A percentile compares a stretch with the other conserved stretches of the same genome.
These are phyloP conservation scores for Aureobasidium sp. DNA, from an alignment of 2,329 filamentous ascomycete genomes.

Conservation along the genomic window DNA sequence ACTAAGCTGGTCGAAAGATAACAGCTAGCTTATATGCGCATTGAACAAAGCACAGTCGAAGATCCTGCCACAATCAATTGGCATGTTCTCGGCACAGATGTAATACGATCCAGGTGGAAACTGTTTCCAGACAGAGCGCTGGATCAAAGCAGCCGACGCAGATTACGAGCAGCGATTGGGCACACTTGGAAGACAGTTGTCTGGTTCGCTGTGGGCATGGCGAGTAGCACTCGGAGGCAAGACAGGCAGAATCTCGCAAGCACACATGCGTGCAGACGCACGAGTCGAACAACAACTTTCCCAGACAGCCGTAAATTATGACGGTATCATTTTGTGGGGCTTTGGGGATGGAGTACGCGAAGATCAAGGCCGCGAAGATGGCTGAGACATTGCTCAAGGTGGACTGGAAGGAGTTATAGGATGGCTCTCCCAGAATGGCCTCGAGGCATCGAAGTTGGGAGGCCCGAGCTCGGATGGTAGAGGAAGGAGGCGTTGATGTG, in stretches of 20 bases:
- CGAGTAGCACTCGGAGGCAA: neutral
- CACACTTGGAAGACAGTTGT: neutral
- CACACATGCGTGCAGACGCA: neutral
- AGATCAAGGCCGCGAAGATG: neutral
- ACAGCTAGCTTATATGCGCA: neutral
- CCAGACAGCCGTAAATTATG: neutral
- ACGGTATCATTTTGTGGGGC: neutral
- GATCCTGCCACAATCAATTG: neutral
- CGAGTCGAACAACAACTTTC: neutral
- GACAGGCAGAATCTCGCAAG: neutral
- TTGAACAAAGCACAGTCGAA: neutral
- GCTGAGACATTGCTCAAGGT: neutral
- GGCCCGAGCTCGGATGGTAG: neutral
- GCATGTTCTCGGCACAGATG: neutral
- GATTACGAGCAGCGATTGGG: neutral
- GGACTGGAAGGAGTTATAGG: neutral
- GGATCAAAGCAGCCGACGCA: neutral
- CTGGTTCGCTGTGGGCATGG: neutral
- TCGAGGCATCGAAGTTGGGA: neutral
- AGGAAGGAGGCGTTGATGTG: neutral
- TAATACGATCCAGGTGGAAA: neutral
- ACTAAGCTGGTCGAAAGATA: constrained; percentile 24
- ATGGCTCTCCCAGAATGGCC: neutral
- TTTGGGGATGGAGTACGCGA: neutral
- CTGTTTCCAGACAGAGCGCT: neutral